Base-by-base conservation (phyloP, 768 basidiomycete species). In the Baorangia bicolor region DNA sequence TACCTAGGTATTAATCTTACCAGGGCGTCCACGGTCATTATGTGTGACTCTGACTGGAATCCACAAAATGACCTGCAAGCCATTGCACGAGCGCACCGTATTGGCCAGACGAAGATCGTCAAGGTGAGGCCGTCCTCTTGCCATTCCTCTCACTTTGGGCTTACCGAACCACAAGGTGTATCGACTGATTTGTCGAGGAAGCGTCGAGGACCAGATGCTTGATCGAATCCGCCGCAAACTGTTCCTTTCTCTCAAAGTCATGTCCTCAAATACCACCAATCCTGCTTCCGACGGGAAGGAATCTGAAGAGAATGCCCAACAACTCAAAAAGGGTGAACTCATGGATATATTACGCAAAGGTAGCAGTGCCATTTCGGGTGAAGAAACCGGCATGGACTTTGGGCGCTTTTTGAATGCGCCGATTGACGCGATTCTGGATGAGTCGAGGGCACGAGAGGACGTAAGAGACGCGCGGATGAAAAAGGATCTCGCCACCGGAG, bases 11-110 rank as follows among this genome's bases (percentile, higher is more conserved):
- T 93, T 73, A 93, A 93, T 64, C 77, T 93, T 47, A 91, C 91
- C 51, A 91, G 81, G 55, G 91, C 91, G 5, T 82, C 88, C 43
- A 86, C 84, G 4, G 88, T 90, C 59, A 85, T 92, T 65, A 87
- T 92, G 78, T 88, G 86, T 60, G 90, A 92, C 67, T 81, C 78
- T 0, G 82, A 83, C 43, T 84, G 83, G 82, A 84, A 84, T 66
- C 83, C 83, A 16, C 81, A 91, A 69, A 92, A 90, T 66, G 91
- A 93, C 67, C 73, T 92, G 7, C 90, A 92, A 71, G 91, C 91
- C 1, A 90, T 92, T 69, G 91, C 91, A 23, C 79, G 91, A 39
- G 91, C 91, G 0, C 91, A 92, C 68, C 82, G 91, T 11, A 88
- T 90, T 51, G 88, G 88, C 7, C 88, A 90, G 67, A 88, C 81